Base-by-base conservation (phyloP, 371 early-diverging fungal genomes). In the Rhizopus stolonifer region DNA sequence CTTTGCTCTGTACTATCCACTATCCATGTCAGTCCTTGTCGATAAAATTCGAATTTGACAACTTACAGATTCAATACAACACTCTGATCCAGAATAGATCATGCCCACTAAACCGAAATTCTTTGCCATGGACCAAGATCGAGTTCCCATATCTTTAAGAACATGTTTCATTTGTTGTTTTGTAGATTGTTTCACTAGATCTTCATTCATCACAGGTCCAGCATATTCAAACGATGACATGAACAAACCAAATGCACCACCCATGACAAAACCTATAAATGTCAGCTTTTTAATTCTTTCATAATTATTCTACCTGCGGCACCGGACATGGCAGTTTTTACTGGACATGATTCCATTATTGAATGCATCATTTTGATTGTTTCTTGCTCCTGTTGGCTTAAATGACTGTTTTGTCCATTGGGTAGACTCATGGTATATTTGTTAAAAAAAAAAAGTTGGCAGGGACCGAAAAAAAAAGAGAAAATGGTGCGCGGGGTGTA, bases 91-190 rank as follows among this genome's bases (percentile, higher is more conserved):
- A 18, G 95, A 83, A 72, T 89, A 96, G 31, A 96, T 85, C 25
- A 93, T 91, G 22, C 92, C 97, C 19, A 98, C 90, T 9, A 88
- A 69, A 29, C 91, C 96, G 80, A 98, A 95, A 70, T 90, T 92
- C 68, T 94, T 96, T n/a, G 95, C 97, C 47, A 87, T 84, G 3
- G 88, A 83, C 46, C 74, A 81, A 3, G 89, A 85, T 56, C 88
- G 79, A 29, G 69, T 73, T 6, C 85, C 89, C 97, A 96, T 98
- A 61, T 98, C 96, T 70, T 84, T 87, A 34, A 88, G 61, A 48
- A 91, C 92, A 33, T 82, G 72, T 56, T 82, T 86, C 56, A 95
- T 72, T 73, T 96, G 95, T 62, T 90, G 79, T 56, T 69, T 78
- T 14, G 88, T 87, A 18, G 86, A 80, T 57, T 85, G 74, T 34